phyloP scores from a whole-genome alignment of 208 protist species.

The Trypanosomatidae sp. region DNA sequence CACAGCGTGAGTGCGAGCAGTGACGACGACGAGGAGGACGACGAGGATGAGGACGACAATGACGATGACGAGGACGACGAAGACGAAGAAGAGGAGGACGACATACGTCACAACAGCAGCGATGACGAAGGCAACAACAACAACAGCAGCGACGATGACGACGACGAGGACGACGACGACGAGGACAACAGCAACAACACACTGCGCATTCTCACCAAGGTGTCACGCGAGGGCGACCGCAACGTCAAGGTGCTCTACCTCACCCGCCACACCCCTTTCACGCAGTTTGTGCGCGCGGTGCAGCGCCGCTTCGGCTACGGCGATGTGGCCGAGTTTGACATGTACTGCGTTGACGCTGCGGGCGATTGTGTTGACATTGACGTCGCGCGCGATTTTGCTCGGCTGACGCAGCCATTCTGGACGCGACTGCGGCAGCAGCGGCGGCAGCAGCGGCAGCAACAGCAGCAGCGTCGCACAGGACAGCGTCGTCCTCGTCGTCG shows the following conservation, averaged over 20 bases:
- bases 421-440: not conserved
- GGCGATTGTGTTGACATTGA: slow-evolving; percentile 78
- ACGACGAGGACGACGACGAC: slow-evolving; percentile 3
- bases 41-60: slow-evolving; percentile 2
- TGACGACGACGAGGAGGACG: too few relatives aligned
- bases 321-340: slow-evolving; percentile 47
- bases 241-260: slow-evolving; percentile 65
- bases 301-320: slow-evolving; percentile 57
- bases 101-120: slow-evolving; percentile 6
- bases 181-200: not conserved
- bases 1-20: too few relatives aligned
- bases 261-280: slow-evolving; percentile 19
- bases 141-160: slow-evolving; percentile 4
- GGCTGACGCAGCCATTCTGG: slow-evolving; percentile 23
- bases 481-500: not conserved
- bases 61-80: slow-evolving; percentile 6
- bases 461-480: not conserved
- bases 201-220: slow-evolving; percentile 33
- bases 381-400: slow-evolving; percentile 38
- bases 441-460: not conserved
- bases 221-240: slow-evolving; percentile 57
- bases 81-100: slow-evolving; percentile 8
- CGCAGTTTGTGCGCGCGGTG: slow-evolving; percentile 25
- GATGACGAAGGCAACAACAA: slow-evolving; percentile 6
- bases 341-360: slow-evolving; percentile 56